phyloP scores from a whole-genome alignment of 192 early-diverging fungal species.

The Umbelopsis sp. region DNA sequence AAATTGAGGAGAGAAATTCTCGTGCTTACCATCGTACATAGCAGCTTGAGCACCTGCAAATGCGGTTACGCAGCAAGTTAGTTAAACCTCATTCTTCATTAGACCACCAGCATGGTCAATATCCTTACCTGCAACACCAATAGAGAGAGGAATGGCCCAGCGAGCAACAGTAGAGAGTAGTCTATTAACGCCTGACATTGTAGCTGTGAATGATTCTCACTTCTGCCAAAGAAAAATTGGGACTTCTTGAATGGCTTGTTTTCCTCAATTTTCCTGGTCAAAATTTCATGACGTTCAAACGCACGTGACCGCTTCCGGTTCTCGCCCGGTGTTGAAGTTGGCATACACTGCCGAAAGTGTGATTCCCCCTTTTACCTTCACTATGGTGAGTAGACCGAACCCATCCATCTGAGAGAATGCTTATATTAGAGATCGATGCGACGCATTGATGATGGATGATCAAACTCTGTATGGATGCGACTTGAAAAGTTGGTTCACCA shows the following conservation, averaged over 20 bases:
- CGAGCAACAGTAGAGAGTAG: slow-evolving; percentile 73
- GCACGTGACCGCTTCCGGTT: slow-evolving; percentile 5
- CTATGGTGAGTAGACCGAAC: slow-evolving; percentile 8
- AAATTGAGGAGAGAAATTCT: neutral
- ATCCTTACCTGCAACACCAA: slow-evolving; percentile 54
- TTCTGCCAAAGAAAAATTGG: slow-evolving; percentile 4
- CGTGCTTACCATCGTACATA: slow-evolving; percentile 88
- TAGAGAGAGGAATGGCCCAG: slow-evolving; percentile 76
- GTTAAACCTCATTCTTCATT: neutral
- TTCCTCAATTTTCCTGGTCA: neutral
- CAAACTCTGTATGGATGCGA: neutral
- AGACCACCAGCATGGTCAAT: neutral
- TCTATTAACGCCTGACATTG: slow-evolving; percentile 13
- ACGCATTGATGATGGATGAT: neutral
- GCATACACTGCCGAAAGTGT: neutral
- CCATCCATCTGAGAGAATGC: neutral
- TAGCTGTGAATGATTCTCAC: neutral
- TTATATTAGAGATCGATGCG: neutral
- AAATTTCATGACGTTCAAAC: slow-evolving; percentile 15
- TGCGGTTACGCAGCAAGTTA: neutral
- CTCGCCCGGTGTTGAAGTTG: neutral
- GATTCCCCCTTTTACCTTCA: slow-evolving; percentile 15
- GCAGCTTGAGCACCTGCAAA: slow-evolving; percentile 62
- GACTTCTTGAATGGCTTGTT: neutral
- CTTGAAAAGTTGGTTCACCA: neutral